Percentiles rank a stretch among this genome's conserved stretches.
Conservation (phyloP, 2,329 filamentous ascomycete genomes). For the Cordyceps fumosorosea region DNA sequence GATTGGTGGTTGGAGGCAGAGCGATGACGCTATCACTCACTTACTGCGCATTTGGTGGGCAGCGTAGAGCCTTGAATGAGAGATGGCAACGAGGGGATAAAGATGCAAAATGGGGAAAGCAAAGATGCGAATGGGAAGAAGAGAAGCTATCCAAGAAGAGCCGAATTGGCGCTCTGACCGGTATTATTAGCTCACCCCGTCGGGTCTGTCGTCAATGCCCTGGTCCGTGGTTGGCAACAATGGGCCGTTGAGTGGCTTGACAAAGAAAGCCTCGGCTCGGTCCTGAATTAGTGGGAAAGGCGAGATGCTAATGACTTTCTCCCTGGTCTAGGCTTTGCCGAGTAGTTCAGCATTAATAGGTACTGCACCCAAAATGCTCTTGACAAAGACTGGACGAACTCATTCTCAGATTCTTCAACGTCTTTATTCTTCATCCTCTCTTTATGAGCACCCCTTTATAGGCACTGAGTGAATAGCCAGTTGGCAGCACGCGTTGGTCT, state of each 20-base stretch:
- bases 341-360: no score
- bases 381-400: no score
- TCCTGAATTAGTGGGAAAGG: neutral
- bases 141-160: neutral
- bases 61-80: neutral
- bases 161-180: neutral
- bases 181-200: neutral
- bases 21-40: neutral
- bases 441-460: no score
- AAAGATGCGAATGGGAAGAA: neutral
- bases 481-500: no score
- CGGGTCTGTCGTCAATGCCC: neutral
- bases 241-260: neutral
- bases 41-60: neutral
- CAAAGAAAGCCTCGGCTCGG: neutral
- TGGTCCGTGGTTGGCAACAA: neutral
- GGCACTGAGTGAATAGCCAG: no score
- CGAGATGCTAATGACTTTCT: neutral
- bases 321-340: neutral
- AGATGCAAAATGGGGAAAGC: neutral
- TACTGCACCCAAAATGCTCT: no score
- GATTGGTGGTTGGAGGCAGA: neutral
- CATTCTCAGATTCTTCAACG: no score
- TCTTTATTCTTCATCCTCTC: no score
- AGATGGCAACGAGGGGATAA: neutral